Base-by-base conservation (phyloP, 192 early-diverging fungal species). In the Radiomyces spectabilis region DNA sequence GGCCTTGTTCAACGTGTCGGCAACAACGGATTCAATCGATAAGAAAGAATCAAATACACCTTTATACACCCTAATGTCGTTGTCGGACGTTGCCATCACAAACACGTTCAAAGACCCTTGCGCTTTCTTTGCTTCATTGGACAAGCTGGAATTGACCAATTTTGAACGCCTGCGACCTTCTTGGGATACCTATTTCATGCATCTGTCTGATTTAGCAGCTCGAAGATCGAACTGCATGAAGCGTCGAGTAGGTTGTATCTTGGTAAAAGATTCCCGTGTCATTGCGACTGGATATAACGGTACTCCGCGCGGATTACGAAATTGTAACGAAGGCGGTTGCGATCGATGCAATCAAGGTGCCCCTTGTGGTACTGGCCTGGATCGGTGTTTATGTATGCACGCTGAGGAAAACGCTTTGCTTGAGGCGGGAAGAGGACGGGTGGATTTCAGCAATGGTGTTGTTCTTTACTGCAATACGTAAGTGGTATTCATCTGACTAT, bases 211-310 rank as follows among this genome's bases (percentile, higher is more conserved):
- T 59, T 75, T 98, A 30, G 95, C 94, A 9, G 88, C 95, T 5
- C 72, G 77, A 26, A 69, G 95, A 30, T 86, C 85, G 15, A 99
- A 99, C 56, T 99, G 93, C 73, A 99, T 99, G 97, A 99, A 99
- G 52, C 81, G 95, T 19, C 80, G 91, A 27, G 97, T 99, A 9
- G 97, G 97, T 1, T 92, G 89, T 66, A 92, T 99, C 12, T 65
- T 98, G 19, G 89, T 92, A 16, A 88, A 86, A 46, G 85, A 98
- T 45, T 77, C 69, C 31, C 76, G 91, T 39, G 88, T 99, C 25
- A 88, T 99, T 39, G 87, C 95, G 2, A 98, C 95, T 13, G 97
- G 97, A n/a, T 99, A 99, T 69, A 99, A 99, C 59, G 97, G 97
- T 1, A 98, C 94, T 4, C 95, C 97, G 18, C 78, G 86, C 53